Base-by-base conservation (phyloP, 75 land plant genomes). In the Selaginella moellendorffii region DNA sequence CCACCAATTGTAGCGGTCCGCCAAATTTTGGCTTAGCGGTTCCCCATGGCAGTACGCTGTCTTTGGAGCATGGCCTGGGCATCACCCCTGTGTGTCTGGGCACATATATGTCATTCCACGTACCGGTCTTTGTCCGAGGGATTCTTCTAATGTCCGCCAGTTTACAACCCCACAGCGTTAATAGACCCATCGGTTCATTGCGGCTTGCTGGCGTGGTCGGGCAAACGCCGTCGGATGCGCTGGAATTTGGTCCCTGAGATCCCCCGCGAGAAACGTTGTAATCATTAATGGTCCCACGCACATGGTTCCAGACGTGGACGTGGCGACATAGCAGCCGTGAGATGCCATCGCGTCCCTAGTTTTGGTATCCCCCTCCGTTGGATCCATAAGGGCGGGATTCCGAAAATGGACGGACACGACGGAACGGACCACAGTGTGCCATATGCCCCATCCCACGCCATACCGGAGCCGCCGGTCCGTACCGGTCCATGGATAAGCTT, bases 21-120 rank as follows among this genome's bases (percentile, higher is more conserved):
- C 14, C 14, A 5, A 36, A 14, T 14, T 5, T 36, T 36, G 14
- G n/a, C 14, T 36, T 14, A 36, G 46, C 46, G 46, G 46, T 14
- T 36, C 46, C 14, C 46, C 46, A 36, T 36, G 46, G 46, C 46
- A 36, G 46, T 36, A 36, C 46, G 46, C 46, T 36, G 46, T 36
- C 46, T n/a, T n/a, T n/a, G n/a, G n/a, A n/a, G n/a, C n/a, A n/a
- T n/a, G n/a, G n/a, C n/a, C n/a, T n/a, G n/a, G n/a, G n/a, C n/a
- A n/a, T n/a, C n/a, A n/a, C n/a, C n/a, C n/a, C n/a, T n/a, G n/a
- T n/a, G n/a, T n/a, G n/a, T n/a, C n/a, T n/a, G n/a, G n/a, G n/a
- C n/a, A n/a, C n/a, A n/a, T n/a, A n/a, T n/a, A n/a, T n/a, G n/a
- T n/a, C 46, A 36, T 14, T 36, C 10, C 46, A n/a, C 14, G 46